These are phyloP conservation scores for Kokia cookei DNA, from an alignment of 441 rosid species.

Conservation along the genomic window DNA sequence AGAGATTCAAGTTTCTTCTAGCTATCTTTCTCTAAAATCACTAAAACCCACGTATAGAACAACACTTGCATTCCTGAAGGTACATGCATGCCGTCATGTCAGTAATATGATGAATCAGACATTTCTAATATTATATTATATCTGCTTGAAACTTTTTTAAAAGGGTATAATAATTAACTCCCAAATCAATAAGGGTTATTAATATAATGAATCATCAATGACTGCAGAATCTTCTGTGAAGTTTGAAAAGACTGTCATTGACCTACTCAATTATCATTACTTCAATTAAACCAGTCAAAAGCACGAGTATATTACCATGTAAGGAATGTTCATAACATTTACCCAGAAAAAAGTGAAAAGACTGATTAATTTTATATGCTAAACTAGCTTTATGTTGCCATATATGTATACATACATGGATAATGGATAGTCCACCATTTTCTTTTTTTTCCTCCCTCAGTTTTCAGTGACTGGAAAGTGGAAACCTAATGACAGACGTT, in stretches of 20 bases:
- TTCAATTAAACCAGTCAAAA: constrained; percentile 22
- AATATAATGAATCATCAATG: not conserved
- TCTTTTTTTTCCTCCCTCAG: not conserved
- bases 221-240: too few relatives aligned
- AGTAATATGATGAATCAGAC: not conserved
- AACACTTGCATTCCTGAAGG: not conserved
- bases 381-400: too few relatives aligned
- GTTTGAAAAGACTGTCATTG: not conserved
- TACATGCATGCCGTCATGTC: not conserved
- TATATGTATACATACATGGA: not conserved
- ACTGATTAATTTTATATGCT: not conserved
- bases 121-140: too few relatives aligned
- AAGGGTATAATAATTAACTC: too few relatives aligned
- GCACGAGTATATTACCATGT: constrained; percentile 19
- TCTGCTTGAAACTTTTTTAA: too few relatives aligned
- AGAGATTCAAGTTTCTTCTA: not conserved
- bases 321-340: constrained; percentile 25
- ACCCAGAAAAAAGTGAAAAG: not conserved
- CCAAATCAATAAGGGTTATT: not conserved
- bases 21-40: not conserved
- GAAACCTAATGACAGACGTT: constrained; percentile 12
- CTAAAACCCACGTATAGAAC: not conserved
- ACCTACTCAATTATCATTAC: not conserved
- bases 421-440: not conserved
- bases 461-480: not conserved